Evolutionary conservation across 352 stramenopile species (phyloP).

Genomic region (Phytopythium ostracodes): DNA sequence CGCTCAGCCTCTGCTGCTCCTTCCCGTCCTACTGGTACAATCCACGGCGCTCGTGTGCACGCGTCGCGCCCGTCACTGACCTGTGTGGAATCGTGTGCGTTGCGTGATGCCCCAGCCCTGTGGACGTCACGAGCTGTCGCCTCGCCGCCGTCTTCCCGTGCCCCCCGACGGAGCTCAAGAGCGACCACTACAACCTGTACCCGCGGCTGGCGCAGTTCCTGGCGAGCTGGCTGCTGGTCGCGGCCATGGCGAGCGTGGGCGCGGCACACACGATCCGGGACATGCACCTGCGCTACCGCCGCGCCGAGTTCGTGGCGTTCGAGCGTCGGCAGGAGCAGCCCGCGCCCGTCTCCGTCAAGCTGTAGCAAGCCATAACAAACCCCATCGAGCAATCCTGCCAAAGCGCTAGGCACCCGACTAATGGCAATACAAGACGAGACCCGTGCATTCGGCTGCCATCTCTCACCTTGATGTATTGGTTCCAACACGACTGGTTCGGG

Average conservation of each 20-base stretch:
- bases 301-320: slow-evolving; percentile 41
- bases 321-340: slow-evolving; percentile 13
- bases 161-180: slow-evolving; percentile 21
- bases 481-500: background rate
- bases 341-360: slow-evolving; percentile 10
- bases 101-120: slow-evolving; percentile 21
- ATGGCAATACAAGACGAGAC: background rate
- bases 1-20: slow-evolving; percentile 49
- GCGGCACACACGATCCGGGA: slow-evolving; percentile 34
- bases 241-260: slow-evolving; percentile 36
- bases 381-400: background rate
- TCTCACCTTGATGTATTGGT: background rate
- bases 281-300: slow-evolving; percentile 32
- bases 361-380: background rate
- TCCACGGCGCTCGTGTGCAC: background rate
- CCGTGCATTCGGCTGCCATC: background rate
- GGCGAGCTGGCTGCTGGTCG: slow-evolving; percentile 37
- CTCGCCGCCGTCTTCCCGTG: slow-evolving; percentile 43
- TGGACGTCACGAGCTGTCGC: slow-evolving; percentile 25
- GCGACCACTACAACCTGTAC: slow-evolving; percentile 32
- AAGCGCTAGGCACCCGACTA: background rate
- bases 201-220: slow-evolving; percentile 34
- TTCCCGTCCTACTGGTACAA: slow-evolving; percentile 44
- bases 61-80: background rate
- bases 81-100: background rate